Percentiles rank a stretch among this genome's conserved stretches.
Conservation (phyloP, 257 asterid species). For the Solanum acaule region DNA sequence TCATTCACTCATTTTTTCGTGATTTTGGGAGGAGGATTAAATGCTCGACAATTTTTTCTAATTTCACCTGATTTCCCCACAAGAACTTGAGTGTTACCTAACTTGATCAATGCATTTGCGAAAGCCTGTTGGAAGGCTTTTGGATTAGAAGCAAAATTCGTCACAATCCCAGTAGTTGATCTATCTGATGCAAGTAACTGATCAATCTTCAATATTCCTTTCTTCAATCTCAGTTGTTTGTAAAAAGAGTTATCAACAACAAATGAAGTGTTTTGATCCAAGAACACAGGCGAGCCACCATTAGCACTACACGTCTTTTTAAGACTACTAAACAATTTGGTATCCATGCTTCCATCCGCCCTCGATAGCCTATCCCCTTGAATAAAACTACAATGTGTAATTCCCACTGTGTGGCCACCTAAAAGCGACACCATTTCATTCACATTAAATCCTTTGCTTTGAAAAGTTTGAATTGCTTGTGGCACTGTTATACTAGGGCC, state of each 20-base stretch:
- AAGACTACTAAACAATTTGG: conserved; percentile 28
- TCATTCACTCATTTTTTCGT: neutral
- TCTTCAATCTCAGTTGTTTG: conserved; percentile 32
- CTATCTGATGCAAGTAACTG: conserved; percentile 40
- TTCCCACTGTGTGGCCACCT: conserved; percentile 79
- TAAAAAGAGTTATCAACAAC: conserved; percentile 51
- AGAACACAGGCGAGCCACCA: conserved; percentile 34
- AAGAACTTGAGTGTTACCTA: conserved; percentile 20
- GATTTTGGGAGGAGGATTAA: neutral
- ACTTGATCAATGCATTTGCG: conserved; percentile 15
- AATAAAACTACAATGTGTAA: conserved; percentile 58
- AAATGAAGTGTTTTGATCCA: conserved; percentile 63
- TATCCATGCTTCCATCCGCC: conserved; percentile 54
- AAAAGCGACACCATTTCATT: conserved; percentile 64
- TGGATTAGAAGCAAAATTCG: conserved; percentile 6
- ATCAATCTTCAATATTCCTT: conserved; percentile 61
- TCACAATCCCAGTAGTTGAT: conserved; percentile 15
- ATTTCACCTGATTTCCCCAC: conserved; percentile 21
- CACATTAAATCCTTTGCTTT: conserved; percentile 29
- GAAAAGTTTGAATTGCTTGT: conserved; percentile 31
- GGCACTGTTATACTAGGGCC: conserved; percentile 31
- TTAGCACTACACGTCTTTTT: conserved; percentile 29
- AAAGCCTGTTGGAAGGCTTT: conserved; percentile 5
- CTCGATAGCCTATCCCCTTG: conserved; percentile 34
- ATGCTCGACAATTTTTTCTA: conserved; percentile 15